Evolutionary conservation across 2,329 filamentous ascomycete genomes (phyloP).

Genomic region (Pyrenophora seminiperda): DNA sequence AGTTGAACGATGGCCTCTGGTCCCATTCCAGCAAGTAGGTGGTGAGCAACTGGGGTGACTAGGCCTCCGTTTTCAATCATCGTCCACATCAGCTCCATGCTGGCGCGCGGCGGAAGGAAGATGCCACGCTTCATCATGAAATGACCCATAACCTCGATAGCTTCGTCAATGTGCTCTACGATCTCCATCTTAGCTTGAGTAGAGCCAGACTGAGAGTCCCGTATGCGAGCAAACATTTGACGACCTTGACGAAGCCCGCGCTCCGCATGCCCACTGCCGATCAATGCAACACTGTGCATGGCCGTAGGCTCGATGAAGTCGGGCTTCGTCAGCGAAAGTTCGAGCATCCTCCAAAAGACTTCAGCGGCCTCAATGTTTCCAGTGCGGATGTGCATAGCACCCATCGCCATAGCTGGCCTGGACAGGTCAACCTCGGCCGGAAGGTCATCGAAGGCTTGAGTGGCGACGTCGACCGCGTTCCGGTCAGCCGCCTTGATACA

Average conservation of each 20-base stretch:
- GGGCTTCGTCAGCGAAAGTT: constrained; percentile 63
- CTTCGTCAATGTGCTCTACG: constrained; percentile 84
- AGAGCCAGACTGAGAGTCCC: constrained; percentile 61
- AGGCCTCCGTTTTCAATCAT: constrained; percentile 70
- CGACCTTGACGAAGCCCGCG: constrained; percentile 80
- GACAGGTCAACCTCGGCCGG: constrained; percentile 52
- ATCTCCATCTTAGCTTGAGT: constrained; percentile 59
- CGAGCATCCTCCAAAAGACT: constrained; percentile 78
- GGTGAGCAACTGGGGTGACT: constrained; percentile 63
- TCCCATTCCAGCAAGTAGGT: constrained; percentile 64
- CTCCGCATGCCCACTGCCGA: constrained; percentile 82
- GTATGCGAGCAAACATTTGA: constrained; percentile 84
- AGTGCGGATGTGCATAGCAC: constrained; percentile 83
- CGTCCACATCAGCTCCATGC: constrained; percentile 64
- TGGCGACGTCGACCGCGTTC: constrained; percentile 71
- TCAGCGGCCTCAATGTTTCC: constrained; percentile 79
- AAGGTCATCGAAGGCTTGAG: constrained; percentile 59
- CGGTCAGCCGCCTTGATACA: constrained; percentile 80
- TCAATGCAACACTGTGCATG: constrained; percentile 88
- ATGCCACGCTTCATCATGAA: constrained; percentile 60
- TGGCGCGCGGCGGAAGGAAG: constrained; percentile 59
- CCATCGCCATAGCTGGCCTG: constrained; percentile 74
- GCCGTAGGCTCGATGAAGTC: constrained; percentile 83
- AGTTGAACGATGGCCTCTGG: constrained; percentile 64
- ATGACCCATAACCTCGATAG: constrained; percentile 69